Evolutionary conservation across 345 rosid species (phyloP), one percentile per base, ranked within the genome.

Genomic region (Salix purpurea): DNA sequence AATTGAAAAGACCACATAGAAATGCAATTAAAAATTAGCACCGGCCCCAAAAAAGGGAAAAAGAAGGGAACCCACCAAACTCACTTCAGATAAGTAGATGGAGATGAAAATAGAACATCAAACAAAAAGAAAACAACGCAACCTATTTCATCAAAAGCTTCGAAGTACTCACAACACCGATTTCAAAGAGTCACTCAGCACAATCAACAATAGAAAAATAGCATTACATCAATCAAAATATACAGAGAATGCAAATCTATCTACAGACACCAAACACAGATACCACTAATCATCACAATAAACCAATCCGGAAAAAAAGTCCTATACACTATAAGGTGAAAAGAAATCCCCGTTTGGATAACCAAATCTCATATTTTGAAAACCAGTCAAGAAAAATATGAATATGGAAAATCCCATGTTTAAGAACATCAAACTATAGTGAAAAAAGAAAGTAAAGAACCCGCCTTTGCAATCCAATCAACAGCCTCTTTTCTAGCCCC

Each of bases 401-500:
- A 62, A 62, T 4, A 44, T 11, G 13, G 16, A 11, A 14, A 46
- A 46, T 46, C 52, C 52, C 54, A 48, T 48, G 48, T 73, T 66
- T 76, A 7, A 26, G 28, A 69, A 14, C 42, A 66, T 28, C 11
- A 34, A 34, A 16, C 10, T 7, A n/a, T 18, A 34, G 36, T n/a
- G 65, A 24, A 54, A 52, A 56, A 37, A 24, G 14, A 19, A 19
- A 56, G 23, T 9, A 48, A 67, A 69, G n/a, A 80, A 80, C 91
- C 78, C 64, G 88, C 95, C 92, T 89, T 91, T 67, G 44, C 62
- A 77, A 91, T 91, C 91, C 91, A 89, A 79, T 88, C 87, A 62
- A 85, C 50, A 76, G 90, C 91, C 74, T 86, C 87, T 71, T 81
- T 80, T 74, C 95, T 88, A 65, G 84, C 85, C 19, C 24, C 80